These are phyloP conservation scores for Termitomyces bulborhizus DNA, from an alignment of 768 basidiomycete genomes.

Conservation along the genomic window DNA sequence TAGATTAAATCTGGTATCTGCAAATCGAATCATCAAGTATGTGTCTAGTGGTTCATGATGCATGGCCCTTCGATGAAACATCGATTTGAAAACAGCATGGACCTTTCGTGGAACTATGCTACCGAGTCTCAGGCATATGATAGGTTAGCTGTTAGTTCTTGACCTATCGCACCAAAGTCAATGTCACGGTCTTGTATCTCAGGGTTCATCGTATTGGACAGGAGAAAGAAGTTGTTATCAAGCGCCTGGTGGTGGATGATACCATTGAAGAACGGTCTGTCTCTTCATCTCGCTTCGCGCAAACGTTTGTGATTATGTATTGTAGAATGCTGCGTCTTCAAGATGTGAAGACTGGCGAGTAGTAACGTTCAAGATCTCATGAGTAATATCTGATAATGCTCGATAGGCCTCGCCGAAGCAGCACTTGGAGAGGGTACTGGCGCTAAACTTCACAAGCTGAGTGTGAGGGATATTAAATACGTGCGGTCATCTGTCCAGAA, in stretches of 20 bases:
- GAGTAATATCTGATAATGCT: neutral
- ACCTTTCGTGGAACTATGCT: slow-evolving; percentile 71
- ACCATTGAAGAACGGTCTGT: slow-evolving; percentile 72
- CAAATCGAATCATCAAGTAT: slow-evolving; percentile 67
- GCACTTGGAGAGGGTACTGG: slow-evolving; percentile 66
- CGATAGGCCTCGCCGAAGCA: slow-evolving; percentile 52
- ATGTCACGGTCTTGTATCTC: slow-evolving; percentile 20
- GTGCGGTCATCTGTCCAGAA: slow-evolving; percentile 25
- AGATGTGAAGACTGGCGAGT: slow-evolving; percentile 53
- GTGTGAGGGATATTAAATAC: slow-evolving; percentile 62
- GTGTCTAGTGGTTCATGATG: slow-evolving; percentile 8
- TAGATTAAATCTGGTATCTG: slow-evolving; percentile 55
- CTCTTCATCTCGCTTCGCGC: neutral
- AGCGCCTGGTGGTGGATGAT: slow-evolving; percentile 58
- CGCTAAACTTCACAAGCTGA: slow-evolving; percentile 54
- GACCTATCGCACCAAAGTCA: slow-evolving; percentile 11
- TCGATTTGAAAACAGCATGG: slow-evolving; percentile 38
- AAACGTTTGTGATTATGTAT: neutral
- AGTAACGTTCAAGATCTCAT: neutral
- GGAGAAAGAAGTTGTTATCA: slow-evolving; percentile 61
- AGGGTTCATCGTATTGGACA: slow-evolving; percentile 69
- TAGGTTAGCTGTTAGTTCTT: slow-evolving; percentile 18
- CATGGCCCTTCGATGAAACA: neutral
- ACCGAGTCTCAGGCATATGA: slow-evolving; percentile 64
- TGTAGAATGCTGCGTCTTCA: slow-evolving; percentile 63